A percentile compares a stretch with the other conserved stretches of the same genome.
Conservation (phyloP, 177 flowering plant species). For the Vitis hybrid region DNA sequence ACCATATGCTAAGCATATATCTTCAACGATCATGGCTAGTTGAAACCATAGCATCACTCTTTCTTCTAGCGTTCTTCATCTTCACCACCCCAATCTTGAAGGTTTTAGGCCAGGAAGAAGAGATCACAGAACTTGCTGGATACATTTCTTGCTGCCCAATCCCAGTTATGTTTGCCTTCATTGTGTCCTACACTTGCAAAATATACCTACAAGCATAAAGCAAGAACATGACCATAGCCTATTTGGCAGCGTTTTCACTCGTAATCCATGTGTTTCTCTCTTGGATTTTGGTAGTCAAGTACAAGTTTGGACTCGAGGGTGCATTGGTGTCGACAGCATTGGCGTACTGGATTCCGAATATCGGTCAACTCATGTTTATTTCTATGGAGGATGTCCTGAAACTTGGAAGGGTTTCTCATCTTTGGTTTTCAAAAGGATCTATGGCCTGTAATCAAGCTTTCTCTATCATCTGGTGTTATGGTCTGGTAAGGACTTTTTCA, state of each 20-base stretch:
- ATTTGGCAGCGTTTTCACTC: conserved; percentile 38
- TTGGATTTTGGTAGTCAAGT: conserved; percentile 48
- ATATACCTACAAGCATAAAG: conserved; percentile 63
- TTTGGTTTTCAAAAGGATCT: conserved; percentile 49
- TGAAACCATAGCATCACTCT: conserved; percentile 10
- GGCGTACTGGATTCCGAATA: conserved; percentile 48
- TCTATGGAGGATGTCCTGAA: conserved; percentile 47
- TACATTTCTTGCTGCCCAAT: conserved; percentile 35
- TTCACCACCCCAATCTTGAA: conserved; percentile 40
- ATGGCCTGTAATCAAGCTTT: conserved; percentile 56
- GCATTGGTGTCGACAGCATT: conserved; percentile 40
- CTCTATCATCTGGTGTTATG: conserved; percentile 66
- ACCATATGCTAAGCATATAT: conserved; percentile 67
- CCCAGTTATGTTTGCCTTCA: conserved; percentile 35
- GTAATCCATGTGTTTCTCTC: conserved; percentile 41
- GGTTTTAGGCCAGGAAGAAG: conserved; percentile 45
- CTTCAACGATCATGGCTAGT: conserved; percentile 72
- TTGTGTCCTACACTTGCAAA: conserved; percentile 45
- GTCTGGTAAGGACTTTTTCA: conserved; percentile 37
- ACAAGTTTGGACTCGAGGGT: conserved; percentile 41
- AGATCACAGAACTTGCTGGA: conserved; percentile 41
- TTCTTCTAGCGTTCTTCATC: conserved; percentile 39
- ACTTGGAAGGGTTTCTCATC: conserved; percentile 74
- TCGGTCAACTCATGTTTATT: conserved; percentile 44
- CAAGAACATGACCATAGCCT: conserved; percentile 53